A percentile compares a stretch with the other conserved stretches of the same genome.
Conservation (phyloP, 225 moss, liverwort and hornwort genomes). For the Rhytidiadelphus loreus region DNA sequence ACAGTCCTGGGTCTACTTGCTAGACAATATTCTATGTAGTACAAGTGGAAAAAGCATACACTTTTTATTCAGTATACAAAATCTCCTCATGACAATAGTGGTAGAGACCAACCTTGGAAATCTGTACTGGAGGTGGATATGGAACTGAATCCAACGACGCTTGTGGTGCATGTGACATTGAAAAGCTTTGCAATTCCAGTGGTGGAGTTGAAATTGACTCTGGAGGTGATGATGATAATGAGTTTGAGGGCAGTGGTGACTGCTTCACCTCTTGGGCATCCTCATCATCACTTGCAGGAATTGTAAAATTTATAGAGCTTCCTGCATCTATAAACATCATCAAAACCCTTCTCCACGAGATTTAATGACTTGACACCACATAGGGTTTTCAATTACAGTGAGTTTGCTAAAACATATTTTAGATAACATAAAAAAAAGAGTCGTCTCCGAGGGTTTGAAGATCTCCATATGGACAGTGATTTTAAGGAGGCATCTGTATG, state of each 20-base stretch:
- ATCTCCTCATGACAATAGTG: not conserved
- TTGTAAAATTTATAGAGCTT: not conserved
- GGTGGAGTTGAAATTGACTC: not conserved
- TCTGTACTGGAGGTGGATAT: conserved; percentile 1
- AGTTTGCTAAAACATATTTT: too few species aligned
- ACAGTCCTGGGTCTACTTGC: not conserved
- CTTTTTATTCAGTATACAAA: not conserved
- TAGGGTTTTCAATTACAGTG: not conserved
- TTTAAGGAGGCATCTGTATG: not conserved
- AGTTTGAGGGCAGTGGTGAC: not conserved
- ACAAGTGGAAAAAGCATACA: not conserved
- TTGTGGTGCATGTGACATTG: not conserved
- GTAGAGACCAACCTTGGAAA: conserved; percentile 1
- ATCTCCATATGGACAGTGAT: not conserved
- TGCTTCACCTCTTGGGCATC: not conserved
- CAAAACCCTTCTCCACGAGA: not conserved
- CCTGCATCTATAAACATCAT: not conserved
- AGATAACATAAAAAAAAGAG: not conserved
- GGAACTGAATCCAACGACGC: not conserved
- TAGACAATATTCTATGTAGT: not conserved
- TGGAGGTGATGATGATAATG: not conserved
- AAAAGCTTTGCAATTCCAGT: not conserved
- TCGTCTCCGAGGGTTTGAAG: not conserved
- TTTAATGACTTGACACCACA: not conserved
- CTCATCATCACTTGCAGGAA: not conserved